Evolutionary conservation across 2,329 filamentous ascomycete genomes (phyloP), one percentile per base, ranked within the genome.

Genomic region (Nemania bipapillata): DNA sequence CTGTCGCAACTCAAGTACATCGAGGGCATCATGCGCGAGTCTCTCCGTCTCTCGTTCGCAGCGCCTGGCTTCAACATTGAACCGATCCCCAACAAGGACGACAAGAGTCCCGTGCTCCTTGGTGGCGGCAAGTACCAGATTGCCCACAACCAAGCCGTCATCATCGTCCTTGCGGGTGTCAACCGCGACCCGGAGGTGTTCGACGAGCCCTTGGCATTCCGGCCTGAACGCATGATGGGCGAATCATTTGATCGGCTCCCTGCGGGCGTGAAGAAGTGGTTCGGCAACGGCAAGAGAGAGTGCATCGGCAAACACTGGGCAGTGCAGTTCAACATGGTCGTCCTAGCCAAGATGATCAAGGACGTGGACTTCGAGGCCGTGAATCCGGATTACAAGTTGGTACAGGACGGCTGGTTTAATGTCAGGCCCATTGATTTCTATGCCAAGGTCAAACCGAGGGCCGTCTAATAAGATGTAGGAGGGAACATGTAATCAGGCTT

Each of bases 1-100:
- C 75, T 89, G 1, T 73, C 80, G 0, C 83, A 83, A 70, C 81
- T 90, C 2, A 79, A 81, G 11, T 90, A 88, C 75, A 72, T 89
- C 54, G 84, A 86, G 62, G 87, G 83, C 37, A 76, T 88, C 28
- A 76, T 89, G 28, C 83, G 84, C 59, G 86, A 89, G 75, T 81
- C 85, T 0, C 79, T 89, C 7, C 85, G 87, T 0, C 82, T 89
- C 1, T 83, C 83, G 0, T 84, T 83, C 35, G 82, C 86, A 0
- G 86, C 87, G 0, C 86, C 86, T 0, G 82, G 84, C 0, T 86
- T 88, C 79, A 86, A 86, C 78, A 83, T 86, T 63, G 84, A 86
- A 77, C 81, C 81, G 0, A 75, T 82, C 0, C 83, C 84, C n/a
- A 63, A 52, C 20, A 47, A 63, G 20, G 61, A 80, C 1, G 76